Percentiles rank a stretch among this genome's conserved stretches.
phyloP scores from a whole-genome alignment of 345 rosid species.

The Gossypium sturtianum region DNA sequence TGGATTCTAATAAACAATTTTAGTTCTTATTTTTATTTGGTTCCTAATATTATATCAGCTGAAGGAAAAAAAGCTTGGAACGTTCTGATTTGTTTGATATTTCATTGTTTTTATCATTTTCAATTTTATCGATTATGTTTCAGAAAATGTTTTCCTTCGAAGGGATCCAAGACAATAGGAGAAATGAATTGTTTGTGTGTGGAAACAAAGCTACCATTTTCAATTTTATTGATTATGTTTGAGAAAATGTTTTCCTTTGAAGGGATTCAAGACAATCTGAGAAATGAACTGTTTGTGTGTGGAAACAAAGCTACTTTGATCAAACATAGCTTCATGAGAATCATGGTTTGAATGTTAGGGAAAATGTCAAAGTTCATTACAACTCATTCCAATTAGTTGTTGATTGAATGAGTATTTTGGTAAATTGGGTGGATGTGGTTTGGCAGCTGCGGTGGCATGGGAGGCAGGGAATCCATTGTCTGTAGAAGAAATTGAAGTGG shows the following conservation, averaged over 20 bases:
- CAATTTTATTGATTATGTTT: neutral
- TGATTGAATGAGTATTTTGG: neutral
- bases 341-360: neutral
- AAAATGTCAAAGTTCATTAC: neutral
- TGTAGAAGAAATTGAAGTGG: slow-evolving; percentile 82
- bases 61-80: neutral
- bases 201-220: no score
- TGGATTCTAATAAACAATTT: neutral
- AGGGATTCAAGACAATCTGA: neutral
- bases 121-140: no score
- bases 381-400: neutral
- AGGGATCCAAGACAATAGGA: no score
- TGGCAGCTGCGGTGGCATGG: slow-evolving; percentile 84
- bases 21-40: no score
- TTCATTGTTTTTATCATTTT: neutral
- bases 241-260: neutral
- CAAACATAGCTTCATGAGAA: neutral
- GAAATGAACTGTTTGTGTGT: neutral
- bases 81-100: neutral
- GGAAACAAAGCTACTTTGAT: no score
- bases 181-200: no score
- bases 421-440: neutral
- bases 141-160: no score
- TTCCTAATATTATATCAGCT: neutral
- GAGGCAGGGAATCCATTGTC: slow-evolving; percentile 86